Conservation (phyloP, 805 yeast genomes). For the Yarrowia sp. region DNA sequence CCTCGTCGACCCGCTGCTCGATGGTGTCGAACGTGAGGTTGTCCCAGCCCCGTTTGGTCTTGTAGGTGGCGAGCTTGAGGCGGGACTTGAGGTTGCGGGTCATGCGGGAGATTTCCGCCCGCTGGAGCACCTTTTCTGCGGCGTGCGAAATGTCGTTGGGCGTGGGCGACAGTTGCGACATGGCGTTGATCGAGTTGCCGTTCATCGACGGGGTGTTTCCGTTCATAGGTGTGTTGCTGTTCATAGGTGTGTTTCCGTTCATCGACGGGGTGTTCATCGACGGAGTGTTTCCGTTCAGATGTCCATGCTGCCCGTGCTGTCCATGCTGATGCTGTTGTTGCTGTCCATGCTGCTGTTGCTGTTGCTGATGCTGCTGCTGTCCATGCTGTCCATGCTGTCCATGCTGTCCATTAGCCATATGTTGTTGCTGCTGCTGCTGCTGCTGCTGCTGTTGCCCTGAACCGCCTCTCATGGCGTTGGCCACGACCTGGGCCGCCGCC, state of each 20-base stretch:
- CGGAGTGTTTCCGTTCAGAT: not conserved
- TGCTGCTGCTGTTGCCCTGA: constrained; percentile 1
- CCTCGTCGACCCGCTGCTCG: constrained; percentile 48
- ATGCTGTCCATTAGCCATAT: too few species aligned
- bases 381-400: not conserved
- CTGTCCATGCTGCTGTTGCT: not conserved
- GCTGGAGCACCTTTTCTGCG: constrained; percentile 51
- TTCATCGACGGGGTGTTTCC: not conserved
- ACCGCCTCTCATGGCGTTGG: constrained; percentile 27
- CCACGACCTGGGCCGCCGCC: constrained; percentile 34
- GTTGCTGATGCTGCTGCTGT: not conserved
- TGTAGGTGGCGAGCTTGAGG: constrained; percentile 53
- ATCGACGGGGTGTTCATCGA: too few species aligned
- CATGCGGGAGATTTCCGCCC: constrained; percentile 54
- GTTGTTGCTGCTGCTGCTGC: too few species aligned
- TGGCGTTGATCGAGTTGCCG: not conserved
- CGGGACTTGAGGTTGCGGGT: constrained; percentile 54
- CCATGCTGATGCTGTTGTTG: not conserved
- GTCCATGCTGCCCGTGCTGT: not conserved
- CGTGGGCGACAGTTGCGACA: not conserved
- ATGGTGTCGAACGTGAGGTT: constrained; percentile 50
- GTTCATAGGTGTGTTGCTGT: too few species aligned
- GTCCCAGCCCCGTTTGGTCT: constrained; percentile 53
- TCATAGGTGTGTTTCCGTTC: too few species aligned
- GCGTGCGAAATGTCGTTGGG: constrained; percentile 42